Evolutionary conservation across 2,329 filamentous ascomycete species (phyloP).

Genomic region (Chalara sp.): DNA sequence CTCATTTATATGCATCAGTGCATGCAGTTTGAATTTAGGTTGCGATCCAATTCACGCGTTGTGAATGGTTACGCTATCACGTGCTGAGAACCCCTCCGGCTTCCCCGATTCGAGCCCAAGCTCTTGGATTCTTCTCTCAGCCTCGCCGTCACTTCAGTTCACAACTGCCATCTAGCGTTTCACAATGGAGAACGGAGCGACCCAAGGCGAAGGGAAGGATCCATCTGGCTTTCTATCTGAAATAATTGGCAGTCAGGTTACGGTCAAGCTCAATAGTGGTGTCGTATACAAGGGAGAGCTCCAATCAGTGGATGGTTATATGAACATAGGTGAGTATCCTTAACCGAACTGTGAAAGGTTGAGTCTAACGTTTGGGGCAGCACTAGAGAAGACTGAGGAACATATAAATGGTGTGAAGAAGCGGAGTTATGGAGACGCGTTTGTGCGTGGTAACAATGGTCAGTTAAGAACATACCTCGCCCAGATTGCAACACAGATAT

Average conservation of each 20-base stretch:
- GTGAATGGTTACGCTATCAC: too few relatives aligned
- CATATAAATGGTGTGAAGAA: slow-evolving; percentile 79
- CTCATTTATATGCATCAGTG: too few relatives aligned
- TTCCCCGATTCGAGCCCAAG: background rate
- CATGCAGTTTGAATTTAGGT: too few relatives aligned
- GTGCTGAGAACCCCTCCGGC: too few relatives aligned
- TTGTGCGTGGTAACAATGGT: slow-evolving; percentile 96
- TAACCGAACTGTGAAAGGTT: too few relatives aligned
- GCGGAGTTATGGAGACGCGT: slow-evolving; percentile 85
- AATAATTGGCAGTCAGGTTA: slow-evolving; percentile 90
- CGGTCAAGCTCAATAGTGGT: slow-evolving; percentile 97
- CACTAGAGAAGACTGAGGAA: slow-evolving; percentile 90
- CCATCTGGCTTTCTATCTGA: slow-evolving; percentile 89
- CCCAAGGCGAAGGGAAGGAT: slow-evolving; percentile 72
- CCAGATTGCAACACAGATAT: background rate
- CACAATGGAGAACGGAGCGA: slow-evolving; percentile 65
- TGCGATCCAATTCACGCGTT: too few relatives aligned
- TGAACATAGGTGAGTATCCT: slow-evolving; percentile 66
- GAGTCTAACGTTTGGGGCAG: slow-evolving; percentile 27
- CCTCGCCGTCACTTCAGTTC: background rate
- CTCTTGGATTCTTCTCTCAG: background rate
- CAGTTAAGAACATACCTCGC: slow-evolving; percentile 15
- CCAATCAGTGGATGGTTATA: slow-evolving; percentile 96
- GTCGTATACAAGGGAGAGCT: slow-evolving; percentile 97
- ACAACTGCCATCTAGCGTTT: background rate